Evolutionary conservation across 1,284 basidiomycete genomes (phyloP).

Genomic region (Tylopilus orsonianus): DNA sequence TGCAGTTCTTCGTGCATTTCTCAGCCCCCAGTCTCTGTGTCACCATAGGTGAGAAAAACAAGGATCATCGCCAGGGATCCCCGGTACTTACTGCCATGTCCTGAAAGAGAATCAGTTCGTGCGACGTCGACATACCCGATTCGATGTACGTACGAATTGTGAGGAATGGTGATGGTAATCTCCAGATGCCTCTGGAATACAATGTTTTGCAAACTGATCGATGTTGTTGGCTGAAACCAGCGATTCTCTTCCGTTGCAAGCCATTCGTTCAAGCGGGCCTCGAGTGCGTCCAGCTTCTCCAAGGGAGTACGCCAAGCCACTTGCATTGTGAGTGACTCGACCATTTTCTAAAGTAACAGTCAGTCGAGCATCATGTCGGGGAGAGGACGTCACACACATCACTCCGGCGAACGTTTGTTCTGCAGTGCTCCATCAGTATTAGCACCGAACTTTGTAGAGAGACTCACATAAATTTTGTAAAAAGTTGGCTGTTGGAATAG

Average conservation of each 20-base stretch:
- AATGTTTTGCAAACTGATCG: conserved; percentile 60
- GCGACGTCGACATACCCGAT: conserved; percentile 1
- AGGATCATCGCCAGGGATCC: background rate
- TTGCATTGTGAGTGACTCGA: conserved; percentile 65
- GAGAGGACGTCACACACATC: conserved; percentile 43
- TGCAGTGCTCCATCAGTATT: conserved; percentile 26
- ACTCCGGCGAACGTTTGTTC: conserved; percentile 70
- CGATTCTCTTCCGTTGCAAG: conserved; percentile 72
- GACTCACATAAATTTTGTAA: conserved; percentile 68
- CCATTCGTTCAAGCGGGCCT: conserved; percentile 68
- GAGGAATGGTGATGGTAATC: conserved; percentile 64
- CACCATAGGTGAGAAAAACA: conserved; percentile 6
- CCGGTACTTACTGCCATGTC: conserved; percentile 44
- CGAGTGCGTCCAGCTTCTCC: conserved; percentile 65
- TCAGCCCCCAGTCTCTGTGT: conserved; percentile 60
- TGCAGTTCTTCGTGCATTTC: conserved; percentile 60
- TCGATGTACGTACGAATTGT: conserved; percentile 55
- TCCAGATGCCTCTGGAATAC: conserved; percentile 62
- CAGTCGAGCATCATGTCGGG: background rate
- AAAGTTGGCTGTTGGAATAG: conserved; percentile 75
- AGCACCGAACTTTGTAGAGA: background rate
- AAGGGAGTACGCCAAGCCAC: conserved; percentile 73
- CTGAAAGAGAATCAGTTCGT: conserved; percentile 26
- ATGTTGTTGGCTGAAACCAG: conserved; percentile 70
- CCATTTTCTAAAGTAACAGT: conserved; percentile 52